Base-by-base conservation (phyloP, 2,329 filamentous ascomycete species). In the Epichloe sylvatica region DNA sequence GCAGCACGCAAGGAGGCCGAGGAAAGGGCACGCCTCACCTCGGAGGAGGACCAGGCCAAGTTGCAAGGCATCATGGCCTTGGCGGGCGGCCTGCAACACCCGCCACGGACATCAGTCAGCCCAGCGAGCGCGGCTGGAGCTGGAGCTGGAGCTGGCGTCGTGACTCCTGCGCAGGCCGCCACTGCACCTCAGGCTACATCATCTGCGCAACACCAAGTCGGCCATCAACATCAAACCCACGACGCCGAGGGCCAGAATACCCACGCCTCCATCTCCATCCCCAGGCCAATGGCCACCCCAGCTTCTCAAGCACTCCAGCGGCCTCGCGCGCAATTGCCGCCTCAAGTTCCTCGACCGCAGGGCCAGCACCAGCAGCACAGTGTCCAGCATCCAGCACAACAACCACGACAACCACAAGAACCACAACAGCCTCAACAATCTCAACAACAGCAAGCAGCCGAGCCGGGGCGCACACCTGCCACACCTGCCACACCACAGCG, bases 1-100 rank as follows among this genome's bases (percentile, higher is more conserved):
- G 81, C 81, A n/a, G 80, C 80, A 0, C 71, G 80, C 21, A 83
- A 83, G 55, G 81, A 83, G 60, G 79, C 80, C 0, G 81, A 83
- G 59, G 79, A 83, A 62, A 73, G 77, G 44, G 77, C 77, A 3
- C 72, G 76, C 37, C 63, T 76, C 54, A 77, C 73, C 50, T 71
- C 71, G n/a, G 75, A 78, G 45, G 78, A 81, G 50, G 77, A 81
- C 43, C 73, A 76, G 54, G 76, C 75, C 7, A 74, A 74, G 53
- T 64, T 80, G n/a, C 73, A 80, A 54, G 76, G 76, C n/a, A 76
- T 80, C 49, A 71, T 80, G 67, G 70, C 74, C 2, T 59, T 81
- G 42, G 74, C 73, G 1, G 68, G 72, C 36, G 74, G 76, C 0
- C 56, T 79, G 44, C 73, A 78, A 49, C 72, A 72, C 53, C 57